phyloP scores from a whole-genome alignment of 306 rosid species.

The Gleditsia sinensis region DNA sequence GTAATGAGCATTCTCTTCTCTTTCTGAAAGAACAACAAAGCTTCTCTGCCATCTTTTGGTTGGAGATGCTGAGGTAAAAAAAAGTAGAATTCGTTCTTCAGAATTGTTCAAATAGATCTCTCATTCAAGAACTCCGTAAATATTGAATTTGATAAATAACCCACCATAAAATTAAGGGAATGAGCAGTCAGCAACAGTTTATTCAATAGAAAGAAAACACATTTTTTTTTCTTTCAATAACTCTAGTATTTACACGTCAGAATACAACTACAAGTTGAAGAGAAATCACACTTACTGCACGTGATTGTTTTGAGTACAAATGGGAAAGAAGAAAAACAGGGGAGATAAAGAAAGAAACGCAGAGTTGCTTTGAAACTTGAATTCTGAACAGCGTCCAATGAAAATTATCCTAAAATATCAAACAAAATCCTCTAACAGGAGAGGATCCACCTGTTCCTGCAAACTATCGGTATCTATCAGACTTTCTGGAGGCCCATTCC shows the following conservation, averaged over 20 bases:
- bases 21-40: background rate
- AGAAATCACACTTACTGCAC: background rate
- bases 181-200: background rate
- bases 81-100: background rate
- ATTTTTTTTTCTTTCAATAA: background rate
- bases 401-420: constrained; percentile 27
- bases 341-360: background rate
- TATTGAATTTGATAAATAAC: constrained; percentile 1
- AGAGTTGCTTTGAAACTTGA: background rate
- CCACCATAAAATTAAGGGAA: background rate
- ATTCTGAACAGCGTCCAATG: background rate
- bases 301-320: background rate
- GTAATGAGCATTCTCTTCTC: background rate
- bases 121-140: background rate
- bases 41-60: no score
- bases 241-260: constrained; percentile 27
- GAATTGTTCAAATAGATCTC: background rate
- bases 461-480: no score
- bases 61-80: no score
- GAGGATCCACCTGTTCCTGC: constrained; percentile 13
- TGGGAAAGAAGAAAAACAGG: background rate
- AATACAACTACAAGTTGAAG: constrained; percentile 4
- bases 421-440: constrained; percentile 24
- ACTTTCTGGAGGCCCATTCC: constrained; percentile 38
- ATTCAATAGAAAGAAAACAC: constrained; percentile 27